phyloP scores from a whole-genome alignment of 352 stramenopile genomes.

The Phytophthora colocasiae region DNA sequence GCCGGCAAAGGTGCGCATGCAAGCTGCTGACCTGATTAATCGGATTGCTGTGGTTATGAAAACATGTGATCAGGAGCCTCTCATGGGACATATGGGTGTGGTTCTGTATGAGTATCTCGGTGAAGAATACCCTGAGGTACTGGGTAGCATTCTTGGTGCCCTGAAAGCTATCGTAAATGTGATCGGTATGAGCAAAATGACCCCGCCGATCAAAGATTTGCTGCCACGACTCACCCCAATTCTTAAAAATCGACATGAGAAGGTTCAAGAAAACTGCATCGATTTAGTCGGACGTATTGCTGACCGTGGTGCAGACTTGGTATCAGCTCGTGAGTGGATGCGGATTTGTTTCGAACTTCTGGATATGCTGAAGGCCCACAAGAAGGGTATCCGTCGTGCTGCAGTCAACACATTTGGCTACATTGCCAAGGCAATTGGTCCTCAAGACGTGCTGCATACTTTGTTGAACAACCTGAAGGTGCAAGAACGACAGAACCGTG shows the following conservation, averaged over 20 bases:
- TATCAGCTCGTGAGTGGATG: constrained; percentile 99
- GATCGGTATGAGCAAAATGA: constrained; percentile 99
- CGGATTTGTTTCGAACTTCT: constrained; percentile 99
- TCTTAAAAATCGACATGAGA: constrained; percentile 99
- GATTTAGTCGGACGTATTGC: constrained; percentile 99
- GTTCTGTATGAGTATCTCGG: constrained; percentile 99
- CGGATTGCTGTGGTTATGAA: constrained; percentile 99
- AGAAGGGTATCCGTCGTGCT: constrained; percentile 98
- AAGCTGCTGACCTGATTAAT: constrained; percentile 98
- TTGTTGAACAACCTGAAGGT: constrained; percentile 99
- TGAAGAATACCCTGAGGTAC: constrained; percentile 99
- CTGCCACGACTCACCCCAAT: constrained; percentile 99
- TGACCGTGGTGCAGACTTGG: constrained; percentile 97
- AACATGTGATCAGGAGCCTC: constrained; percentile 97
- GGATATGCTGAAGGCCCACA: constrained; percentile 99
- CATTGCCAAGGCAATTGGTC: constrained; percentile 99
- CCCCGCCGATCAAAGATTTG: constrained; percentile 98
- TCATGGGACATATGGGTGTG: constrained; percentile 99
- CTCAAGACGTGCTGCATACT: constrained; percentile 99
- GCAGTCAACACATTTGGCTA: constrained; percentile 99
- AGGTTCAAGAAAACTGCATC: constrained; percentile 97
- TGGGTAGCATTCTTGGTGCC: constrained; percentile 98
- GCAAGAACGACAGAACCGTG: constrained; percentile 98
- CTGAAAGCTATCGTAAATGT: constrained; percentile 99
- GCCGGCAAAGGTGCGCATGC: constrained; percentile 98